These are phyloP conservation scores for Coprinopsis sp. DNA, from an alignment of 768 basidiomycete genomes.

Conservation along the genomic window DNA sequence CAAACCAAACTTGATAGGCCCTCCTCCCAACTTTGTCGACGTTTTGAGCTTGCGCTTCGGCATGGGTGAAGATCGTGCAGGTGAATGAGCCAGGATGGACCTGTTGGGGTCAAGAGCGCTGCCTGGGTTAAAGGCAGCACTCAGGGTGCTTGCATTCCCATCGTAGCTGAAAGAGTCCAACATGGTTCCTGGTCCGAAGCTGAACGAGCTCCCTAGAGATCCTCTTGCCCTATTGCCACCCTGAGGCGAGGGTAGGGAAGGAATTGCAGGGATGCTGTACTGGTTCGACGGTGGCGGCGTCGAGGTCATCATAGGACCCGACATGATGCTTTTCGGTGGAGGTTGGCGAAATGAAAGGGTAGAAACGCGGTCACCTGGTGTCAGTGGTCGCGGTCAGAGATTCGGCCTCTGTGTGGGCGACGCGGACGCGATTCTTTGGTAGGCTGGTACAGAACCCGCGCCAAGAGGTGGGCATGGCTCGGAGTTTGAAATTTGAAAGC, in stretches of 20 bases:
- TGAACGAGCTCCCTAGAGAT: conserved; percentile 78
- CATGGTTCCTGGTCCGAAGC: conserved; percentile 74
- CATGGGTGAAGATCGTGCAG: conserved; percentile 62
- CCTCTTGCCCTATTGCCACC: conserved; percentile 57
- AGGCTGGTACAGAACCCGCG: no score
- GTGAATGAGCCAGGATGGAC: conserved; percentile 71
- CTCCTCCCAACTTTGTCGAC: conserved; percentile 15
- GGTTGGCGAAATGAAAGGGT: conserved; percentile 2
- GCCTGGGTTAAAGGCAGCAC: conserved; percentile 37
- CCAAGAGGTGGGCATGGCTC: no score
- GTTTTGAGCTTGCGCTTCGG: conserved; percentile 50
- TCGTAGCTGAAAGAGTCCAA: conserved; percentile 62
- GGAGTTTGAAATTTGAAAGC: no score
- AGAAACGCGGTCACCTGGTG: background rate
- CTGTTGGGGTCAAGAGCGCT: conserved; percentile 74
- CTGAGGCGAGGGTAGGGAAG: conserved; percentile 52
- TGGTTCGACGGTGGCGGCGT: conserved; percentile 47
- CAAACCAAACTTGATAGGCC: background rate
- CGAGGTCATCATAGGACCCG: conserved; percentile 31
- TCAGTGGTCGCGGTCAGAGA: no score
- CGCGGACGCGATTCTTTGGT: no score
- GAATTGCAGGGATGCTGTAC: conserved; percentile 42
- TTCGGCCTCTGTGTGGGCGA: no score
- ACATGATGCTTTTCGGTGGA: no score
- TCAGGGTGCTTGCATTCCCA: conserved; percentile 56